phyloP scores from a whole-genome alignment of 108 stramenopile species.

The Nitzschia putrida region DNA sequence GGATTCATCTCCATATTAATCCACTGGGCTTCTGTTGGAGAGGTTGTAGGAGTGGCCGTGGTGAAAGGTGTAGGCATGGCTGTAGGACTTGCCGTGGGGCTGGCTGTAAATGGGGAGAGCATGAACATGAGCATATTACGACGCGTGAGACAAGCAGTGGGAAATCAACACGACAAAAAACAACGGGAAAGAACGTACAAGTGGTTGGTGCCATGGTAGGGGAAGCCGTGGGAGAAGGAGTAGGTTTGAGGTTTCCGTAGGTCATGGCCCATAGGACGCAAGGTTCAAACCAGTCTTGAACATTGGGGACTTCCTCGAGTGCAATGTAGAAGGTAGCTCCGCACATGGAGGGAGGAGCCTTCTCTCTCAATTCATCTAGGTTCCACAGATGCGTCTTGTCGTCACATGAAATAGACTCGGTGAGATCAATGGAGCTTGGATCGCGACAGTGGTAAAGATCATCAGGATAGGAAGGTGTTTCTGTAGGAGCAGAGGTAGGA shows the following conservation, averaged over 20 bases:
- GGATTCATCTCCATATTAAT: background rate
- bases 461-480: conserved; percentile 2
- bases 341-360: conserved; percentile 7
- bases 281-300: conserved; percentile 31
- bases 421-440: background rate
- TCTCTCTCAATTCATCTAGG: conserved; percentile 14
- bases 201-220: background rate
- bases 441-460: conserved; percentile 33
- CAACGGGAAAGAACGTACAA: background rate
- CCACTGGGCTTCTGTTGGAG: too few species aligned
- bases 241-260: conserved; percentile 20
- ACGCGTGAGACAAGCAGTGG: background rate
- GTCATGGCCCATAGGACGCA: conserved; percentile 41
- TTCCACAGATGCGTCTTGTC: conserved; percentile 14
- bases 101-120: background rate
- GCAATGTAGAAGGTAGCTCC: background rate
- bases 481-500: background rate
- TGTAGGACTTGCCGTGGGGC: background rate
- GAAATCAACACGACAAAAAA: background rate
- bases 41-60: background rate
- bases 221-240: background rate
- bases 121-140: too few species aligned
- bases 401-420: conserved; percentile 7
- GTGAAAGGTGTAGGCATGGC: background rate
- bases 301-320: conserved; percentile 2